These are phyloP conservation scores for Colletotrichum spinosum DNA, from an alignment of 2,329 filamentous ascomycete species.

Conservation along the genomic window DNA sequence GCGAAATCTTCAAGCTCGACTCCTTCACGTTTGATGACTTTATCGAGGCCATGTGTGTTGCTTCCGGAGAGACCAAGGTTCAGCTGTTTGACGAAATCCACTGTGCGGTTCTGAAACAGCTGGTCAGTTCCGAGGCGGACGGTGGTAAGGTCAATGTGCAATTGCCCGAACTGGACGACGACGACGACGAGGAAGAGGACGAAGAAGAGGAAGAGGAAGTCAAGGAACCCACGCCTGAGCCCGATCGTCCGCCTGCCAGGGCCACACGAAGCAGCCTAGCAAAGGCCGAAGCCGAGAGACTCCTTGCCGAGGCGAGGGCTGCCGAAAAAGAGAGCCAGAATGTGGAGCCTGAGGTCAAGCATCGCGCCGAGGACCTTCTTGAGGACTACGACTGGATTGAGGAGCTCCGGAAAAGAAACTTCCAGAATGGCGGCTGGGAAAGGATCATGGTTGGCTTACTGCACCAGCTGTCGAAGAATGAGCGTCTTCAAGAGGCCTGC, in stretches of 20 bases:
- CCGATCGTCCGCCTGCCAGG: constrained; percentile 74
- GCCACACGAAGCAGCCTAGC: constrained; percentile 89
- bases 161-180: constrained; percentile 79
- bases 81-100: constrained; percentile 92
- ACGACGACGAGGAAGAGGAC: constrained; percentile 76
- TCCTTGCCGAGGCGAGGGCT: constrained; percentile 70
- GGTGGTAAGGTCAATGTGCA: constrained; percentile 84
- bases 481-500: constrained; percentile 76
- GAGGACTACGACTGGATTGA: constrained; percentile 86
- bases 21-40: constrained; percentile 99
- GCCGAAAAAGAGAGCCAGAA: constrained; percentile 57
- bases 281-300: constrained; percentile 79
- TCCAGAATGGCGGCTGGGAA: constrained; percentile 91
- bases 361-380: constrained; percentile 82
- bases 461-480: constrained; percentile 83
- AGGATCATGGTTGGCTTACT: constrained; percentile 88
- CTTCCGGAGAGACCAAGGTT: constrained; percentile 79
- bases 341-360: constrained; percentile 62
- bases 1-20: constrained; percentile 91
- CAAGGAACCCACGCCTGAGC: constrained; percentile 72
- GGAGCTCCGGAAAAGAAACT: constrained; percentile 83
- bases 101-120: constrained; percentile 87
- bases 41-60: constrained; percentile 84
- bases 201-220: constrained; percentile 69
- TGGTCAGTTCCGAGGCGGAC: constrained; percentile 80